These are phyloP conservation scores for Plasmodium knowlesi DNA, from an alignment of 169 alveolate species.

Conservation along the genomic window DNA sequence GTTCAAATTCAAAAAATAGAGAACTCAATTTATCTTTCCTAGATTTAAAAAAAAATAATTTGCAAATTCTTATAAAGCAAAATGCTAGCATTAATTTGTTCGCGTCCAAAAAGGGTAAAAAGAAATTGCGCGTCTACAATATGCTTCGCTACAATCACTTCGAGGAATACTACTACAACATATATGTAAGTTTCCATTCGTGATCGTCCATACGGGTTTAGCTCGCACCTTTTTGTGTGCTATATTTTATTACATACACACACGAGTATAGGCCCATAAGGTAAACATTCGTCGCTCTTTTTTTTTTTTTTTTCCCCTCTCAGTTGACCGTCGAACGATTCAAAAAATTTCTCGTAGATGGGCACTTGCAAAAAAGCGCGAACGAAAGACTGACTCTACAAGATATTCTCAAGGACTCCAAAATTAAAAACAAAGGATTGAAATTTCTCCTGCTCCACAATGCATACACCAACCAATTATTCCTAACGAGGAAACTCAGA, in stretches of 20 bases:
- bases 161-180: constrained; percentile 54
- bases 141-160: constrained; percentile 63
- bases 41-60: constrained; percentile 29
- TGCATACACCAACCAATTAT: constrained; percentile 58
- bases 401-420: constrained; percentile 11
- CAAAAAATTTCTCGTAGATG: constrained; percentile 22
- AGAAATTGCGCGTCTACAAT: constrained; percentile 12
- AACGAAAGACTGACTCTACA: constrained; percentile 8
- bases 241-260: background rate
- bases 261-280: background rate
- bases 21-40: constrained; percentile 22
- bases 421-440: constrained; percentile 42
- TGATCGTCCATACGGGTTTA: background rate
- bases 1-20: background rate
- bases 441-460: constrained; percentile 36
- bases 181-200: constrained; percentile 26
- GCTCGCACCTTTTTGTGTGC: background rate
- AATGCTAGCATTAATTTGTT: constrained; percentile 17
- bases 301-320: background rate
- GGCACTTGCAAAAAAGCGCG: background rate
- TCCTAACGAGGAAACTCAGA: constrained; percentile 45
- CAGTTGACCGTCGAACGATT: constrained; percentile 45
- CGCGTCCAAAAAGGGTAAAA: constrained; percentile 17
- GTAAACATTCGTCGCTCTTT: background rate
- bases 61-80: constrained; percentile 32